Percentiles rank a stretch among this genome's conserved stretches.
These are phyloP conservation scores for Hyaloscypha variabilis DNA, from an alignment of 495 filamentous ascomycete genomes.

Conservation along the genomic window DNA sequence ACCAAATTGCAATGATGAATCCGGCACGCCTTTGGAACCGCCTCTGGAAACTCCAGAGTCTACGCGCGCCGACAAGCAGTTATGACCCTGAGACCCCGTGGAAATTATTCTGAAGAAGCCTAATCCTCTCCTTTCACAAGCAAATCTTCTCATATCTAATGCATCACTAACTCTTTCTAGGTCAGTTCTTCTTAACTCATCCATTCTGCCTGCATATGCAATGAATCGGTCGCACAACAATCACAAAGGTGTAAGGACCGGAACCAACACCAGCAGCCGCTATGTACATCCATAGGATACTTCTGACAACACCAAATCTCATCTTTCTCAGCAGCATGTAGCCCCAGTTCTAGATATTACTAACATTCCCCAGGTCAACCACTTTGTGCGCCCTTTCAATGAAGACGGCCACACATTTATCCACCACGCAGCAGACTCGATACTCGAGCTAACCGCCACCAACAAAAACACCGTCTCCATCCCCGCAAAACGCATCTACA, in stretches of 20 bases:
- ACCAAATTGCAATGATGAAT: not conserved
- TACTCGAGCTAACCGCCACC: constrained; percentile 54
- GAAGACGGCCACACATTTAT: constrained; percentile 84
- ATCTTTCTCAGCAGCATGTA: too few relatives aligned
- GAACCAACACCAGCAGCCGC: too few relatives aligned
- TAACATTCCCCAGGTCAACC: constrained; percentile 50
- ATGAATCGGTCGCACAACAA: too few relatives aligned
- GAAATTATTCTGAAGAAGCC: not conserved
- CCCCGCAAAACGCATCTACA: constrained; percentile 41
- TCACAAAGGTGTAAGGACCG: too few relatives aligned
- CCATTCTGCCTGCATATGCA: too few relatives aligned
- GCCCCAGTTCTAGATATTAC: too few relatives aligned
- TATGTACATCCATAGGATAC: too few relatives aligned
- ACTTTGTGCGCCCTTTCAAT: constrained; percentile 79
- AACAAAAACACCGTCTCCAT: constrained; percentile 49
- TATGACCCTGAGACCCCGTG: not conserved
- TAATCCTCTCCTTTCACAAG: not conserved
- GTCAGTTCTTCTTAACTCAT: too few relatives aligned
- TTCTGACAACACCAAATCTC: too few relatives aligned
- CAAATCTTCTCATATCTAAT: not conserved
- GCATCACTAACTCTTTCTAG: constrained; percentile 34
- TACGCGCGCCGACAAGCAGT: too few relatives aligned
- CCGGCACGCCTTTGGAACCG: not conserved
- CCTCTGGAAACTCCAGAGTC: too few relatives aligned
- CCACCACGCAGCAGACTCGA: constrained; percentile 58